Evolutionary conservation across 2,329 filamentous ascomycete species (phyloP).

Genomic region (Penicillium concentricum): DNA sequence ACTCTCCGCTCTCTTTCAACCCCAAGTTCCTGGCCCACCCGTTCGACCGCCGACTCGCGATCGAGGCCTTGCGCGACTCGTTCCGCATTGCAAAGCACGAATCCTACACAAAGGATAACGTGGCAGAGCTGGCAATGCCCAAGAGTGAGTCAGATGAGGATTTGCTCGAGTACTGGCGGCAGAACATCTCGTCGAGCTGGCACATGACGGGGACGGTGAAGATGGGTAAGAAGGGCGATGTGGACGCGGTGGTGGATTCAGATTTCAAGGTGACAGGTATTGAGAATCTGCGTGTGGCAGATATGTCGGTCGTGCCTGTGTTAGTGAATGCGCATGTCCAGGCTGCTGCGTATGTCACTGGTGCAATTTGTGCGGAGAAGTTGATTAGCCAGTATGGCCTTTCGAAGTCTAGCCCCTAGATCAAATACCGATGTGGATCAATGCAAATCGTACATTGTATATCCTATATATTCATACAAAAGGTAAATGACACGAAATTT

Average conservation of each 20-base stretch:
- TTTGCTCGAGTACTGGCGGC: slow-evolving; percentile 50
- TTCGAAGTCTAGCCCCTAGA: slow-evolving; percentile 4
- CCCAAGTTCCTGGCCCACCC: slow-evolving; percentile 55
- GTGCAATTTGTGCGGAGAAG: slow-evolving; percentile 53
- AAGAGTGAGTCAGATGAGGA: slow-evolving; percentile 55
- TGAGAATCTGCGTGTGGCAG: slow-evolving; percentile 41
- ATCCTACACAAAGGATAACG: slow-evolving; percentile 47
- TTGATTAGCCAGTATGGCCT: slow-evolving; percentile 48
- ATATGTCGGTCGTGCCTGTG: slow-evolving; percentile 46
- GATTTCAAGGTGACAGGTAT: slow-evolving; percentile 41
- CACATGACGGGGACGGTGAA: slow-evolving; percentile 58
- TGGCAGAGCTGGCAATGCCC: slow-evolving; percentile 47
- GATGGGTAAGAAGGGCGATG: slow-evolving; percentile 53
- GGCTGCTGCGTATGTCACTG: slow-evolving; percentile 55
- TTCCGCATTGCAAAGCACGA: slow-evolving; percentile 46
- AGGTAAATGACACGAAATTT: not conserved
- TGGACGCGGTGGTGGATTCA: slow-evolving; percentile 50
- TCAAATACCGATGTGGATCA: not conserved
- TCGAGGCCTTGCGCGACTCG: slow-evolving; percentile 49
- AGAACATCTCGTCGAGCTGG: slow-evolving; percentile 51
- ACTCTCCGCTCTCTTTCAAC: slow-evolving; percentile 53
- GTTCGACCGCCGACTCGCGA: slow-evolving; percentile 54
- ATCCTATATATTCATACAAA: not conserved
- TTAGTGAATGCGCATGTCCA: slow-evolving; percentile 52
- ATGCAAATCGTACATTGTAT: not conserved